Base-by-base conservation (phyloP, 768 basidiomycete genomes). In the Paxillus rubicundulus region DNA sequence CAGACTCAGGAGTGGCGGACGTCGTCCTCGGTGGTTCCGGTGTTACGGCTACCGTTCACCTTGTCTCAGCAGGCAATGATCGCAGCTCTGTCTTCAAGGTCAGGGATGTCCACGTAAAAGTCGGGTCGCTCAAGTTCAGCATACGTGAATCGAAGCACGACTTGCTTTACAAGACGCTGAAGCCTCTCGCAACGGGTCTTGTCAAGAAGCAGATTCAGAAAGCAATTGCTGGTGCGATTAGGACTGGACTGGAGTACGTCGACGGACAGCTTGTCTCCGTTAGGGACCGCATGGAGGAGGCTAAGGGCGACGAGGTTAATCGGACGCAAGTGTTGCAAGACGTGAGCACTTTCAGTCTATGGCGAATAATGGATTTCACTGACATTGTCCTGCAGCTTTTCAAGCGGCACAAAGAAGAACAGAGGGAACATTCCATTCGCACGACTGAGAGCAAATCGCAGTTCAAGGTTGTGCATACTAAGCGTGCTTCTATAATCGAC, bases 71-170 rank as follows among this genome's bases (percentile, higher is more conserved):
- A 4, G 77, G 77, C n/a, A 79, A 80, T 47, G 89, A 92, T 67
- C 74, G 69, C 5, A 76, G 77, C 3, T 86, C 84, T 21, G 82
- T 91, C 4, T 90, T 91, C 80, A 80, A 80, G 53, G 86, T 92
- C 40, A 74, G 84, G 58, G 68, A 81, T 47, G 82, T 91, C 17
- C 69, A 82, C 41, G 88, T 91, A 68, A 91, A 92, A 65, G 86
- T 98, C 49, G 90, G 89, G 61, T 78, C 84, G 14, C 81, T 98
- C 61, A 93, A 89, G 72, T 96, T 95, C 72, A 81, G 84, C 21
- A 91, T 99, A 61, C 83, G 92, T 5, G 94, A 98, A 58, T 82
- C 87, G 56, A 95, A 94, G 71, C 93, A 97, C 71, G 89, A 93
- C 62, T 71, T 88, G 21, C 68, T 95, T 56, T 96, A 95, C 78